Evolutionary conservation across 306 rosid genomes (phyloP).

Genomic region (Mimosa bimucronata): DNA sequence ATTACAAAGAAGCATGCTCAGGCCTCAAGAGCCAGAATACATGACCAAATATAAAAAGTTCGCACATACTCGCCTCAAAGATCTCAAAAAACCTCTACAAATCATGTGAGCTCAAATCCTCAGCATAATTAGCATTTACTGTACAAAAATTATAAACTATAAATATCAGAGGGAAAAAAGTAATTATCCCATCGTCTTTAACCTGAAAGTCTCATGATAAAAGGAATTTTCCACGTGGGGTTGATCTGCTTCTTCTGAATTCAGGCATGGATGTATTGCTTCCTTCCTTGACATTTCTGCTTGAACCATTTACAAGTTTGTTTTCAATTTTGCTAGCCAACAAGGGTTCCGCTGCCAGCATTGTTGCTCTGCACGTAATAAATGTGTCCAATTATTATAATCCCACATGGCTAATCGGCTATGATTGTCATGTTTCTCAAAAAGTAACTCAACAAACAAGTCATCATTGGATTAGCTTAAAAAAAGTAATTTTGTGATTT

Average conservation of each 20-base stretch:
- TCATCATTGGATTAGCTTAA: neutral
- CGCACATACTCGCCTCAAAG: constrained; percentile 39
- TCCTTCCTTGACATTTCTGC: constrained; percentile 60
- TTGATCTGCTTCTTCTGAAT: constrained; percentile 75
- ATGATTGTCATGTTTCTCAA: constrained; percentile 6
- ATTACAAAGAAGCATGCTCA: constrained; percentile 41
- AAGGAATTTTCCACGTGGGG: constrained; percentile 83
- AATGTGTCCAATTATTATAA: constrained; percentile 10
- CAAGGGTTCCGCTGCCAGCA: constrained; percentile 58
- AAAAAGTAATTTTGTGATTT: neutral
- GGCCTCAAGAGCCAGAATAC: constrained; percentile 6
- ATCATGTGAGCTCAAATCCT: constrained; percentile 40
- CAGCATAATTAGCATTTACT: constrained; percentile 47
- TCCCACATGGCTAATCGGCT: constrained; percentile 5
- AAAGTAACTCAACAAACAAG: neutral
- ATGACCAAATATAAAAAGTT: constrained; percentile 27
- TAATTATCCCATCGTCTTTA: neutral
- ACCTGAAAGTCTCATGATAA: constrained; percentile 50
- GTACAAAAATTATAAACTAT: constrained; percentile 46
- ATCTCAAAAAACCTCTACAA: constrained; percentile 29
- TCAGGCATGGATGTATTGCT: constrained; percentile 60
- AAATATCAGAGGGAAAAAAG: neutral
- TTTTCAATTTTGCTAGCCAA: constrained; percentile 66
- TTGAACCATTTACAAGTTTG: constrained; percentile 53
- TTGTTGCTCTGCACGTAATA: constrained; percentile 54